Conservation (phyloP, 805 yeast genomes). For the Saccharomycopsis oosterbeekiorum region DNA sequence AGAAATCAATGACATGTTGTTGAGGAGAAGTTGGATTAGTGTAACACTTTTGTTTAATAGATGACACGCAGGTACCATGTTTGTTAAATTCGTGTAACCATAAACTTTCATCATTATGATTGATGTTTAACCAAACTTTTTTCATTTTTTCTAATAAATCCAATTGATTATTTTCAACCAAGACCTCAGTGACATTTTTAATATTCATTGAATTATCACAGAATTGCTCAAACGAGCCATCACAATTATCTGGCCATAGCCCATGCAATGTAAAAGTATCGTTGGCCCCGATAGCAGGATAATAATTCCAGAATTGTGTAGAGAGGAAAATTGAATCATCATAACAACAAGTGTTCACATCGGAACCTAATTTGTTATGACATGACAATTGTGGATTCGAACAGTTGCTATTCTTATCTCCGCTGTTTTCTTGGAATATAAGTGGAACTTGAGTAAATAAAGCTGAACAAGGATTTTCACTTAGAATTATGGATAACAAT, state of each 20-base stretch:
- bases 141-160: slow-evolving; percentile 40
- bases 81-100: slow-evolving; percentile 94
- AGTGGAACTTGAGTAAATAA: not conserved
- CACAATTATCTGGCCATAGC: slow-evolving; percentile 83
- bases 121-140: slow-evolving; percentile 61
- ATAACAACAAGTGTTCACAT: slow-evolving; percentile 13
- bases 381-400: slow-evolving; percentile 9
- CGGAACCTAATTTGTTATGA: slow-evolving; percentile 2
- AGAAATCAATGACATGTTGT: slow-evolving; percentile 60
- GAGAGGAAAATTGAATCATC: slow-evolving; percentile 35
- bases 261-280: slow-evolving; percentile 77
- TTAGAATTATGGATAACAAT: not conserved
- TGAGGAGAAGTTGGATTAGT: slow-evolving; percentile 21
- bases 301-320: slow-evolving; percentile 91
- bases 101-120: slow-evolving; percentile 54
- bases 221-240: slow-evolving; percentile 71
- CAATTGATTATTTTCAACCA: slow-evolving; percentile 3
- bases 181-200: slow-evolving; percentile 13
- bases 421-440: not conserved
- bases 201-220: slow-evolving; percentile 40
- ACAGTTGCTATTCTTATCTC: not conserved
- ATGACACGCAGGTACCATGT: slow-evolving; percentile 86
- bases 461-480: not conserved
- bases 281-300: slow-evolving; percentile 63
- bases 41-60: slow-evolving; percentile 68